Percentiles rank a stretch among this genome's conserved stretches.
Evolutionary conservation across 2,329 filamentous ascomycete species (phyloP).

Genomic region (Myriangium duriaei): DNA sequence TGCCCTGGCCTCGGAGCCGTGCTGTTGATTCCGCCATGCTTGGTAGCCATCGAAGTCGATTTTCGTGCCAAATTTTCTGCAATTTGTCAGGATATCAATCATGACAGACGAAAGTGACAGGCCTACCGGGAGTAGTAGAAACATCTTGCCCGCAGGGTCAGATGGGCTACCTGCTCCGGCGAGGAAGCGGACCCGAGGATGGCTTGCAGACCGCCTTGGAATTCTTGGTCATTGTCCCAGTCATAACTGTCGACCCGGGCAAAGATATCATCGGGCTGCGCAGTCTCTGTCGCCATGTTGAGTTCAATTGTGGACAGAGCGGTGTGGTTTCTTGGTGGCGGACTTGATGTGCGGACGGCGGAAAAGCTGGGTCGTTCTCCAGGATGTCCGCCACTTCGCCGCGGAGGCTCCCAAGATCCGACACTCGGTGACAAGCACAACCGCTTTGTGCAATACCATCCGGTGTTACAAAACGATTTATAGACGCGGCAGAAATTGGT

Average conservation of each 20-base stretch:
- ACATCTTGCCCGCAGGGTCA: conserved; percentile 54
- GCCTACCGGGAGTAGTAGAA: conserved; percentile 50
- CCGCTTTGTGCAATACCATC: too few species aligned
- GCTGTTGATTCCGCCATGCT: conserved; percentile 40
- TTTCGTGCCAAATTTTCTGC: conserved; percentile 30
- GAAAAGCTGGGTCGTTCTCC: conserved; percentile 4
- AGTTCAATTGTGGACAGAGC: conserved; percentile 29
- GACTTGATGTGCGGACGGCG: too few species aligned
- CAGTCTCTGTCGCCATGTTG: conserved; percentile 17
- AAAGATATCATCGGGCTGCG: conserved; percentile 31
- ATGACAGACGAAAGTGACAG: background rate
- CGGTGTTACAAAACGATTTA: too few species aligned
- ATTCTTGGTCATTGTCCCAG: conserved; percentile 56
- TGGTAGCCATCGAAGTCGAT: conserved; percentile 60
- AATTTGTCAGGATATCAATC: conserved; percentile 13
- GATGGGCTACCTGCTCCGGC: conserved; percentile 41
- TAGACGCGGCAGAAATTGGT: too few species aligned
- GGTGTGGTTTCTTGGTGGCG: too few species aligned
- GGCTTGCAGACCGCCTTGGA: conserved; percentile 53
- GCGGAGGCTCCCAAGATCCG: too few species aligned
- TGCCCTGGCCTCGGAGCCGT: background rate
- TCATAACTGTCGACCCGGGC: conserved; percentile 52
- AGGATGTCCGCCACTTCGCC: too few species aligned
- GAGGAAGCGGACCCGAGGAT: conserved; percentile 49
- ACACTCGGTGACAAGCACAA: too few species aligned